Evolutionary conservation across 768 basidiomycete genomes (phyloP).

Genomic region (Mrakia gelida): DNA sequence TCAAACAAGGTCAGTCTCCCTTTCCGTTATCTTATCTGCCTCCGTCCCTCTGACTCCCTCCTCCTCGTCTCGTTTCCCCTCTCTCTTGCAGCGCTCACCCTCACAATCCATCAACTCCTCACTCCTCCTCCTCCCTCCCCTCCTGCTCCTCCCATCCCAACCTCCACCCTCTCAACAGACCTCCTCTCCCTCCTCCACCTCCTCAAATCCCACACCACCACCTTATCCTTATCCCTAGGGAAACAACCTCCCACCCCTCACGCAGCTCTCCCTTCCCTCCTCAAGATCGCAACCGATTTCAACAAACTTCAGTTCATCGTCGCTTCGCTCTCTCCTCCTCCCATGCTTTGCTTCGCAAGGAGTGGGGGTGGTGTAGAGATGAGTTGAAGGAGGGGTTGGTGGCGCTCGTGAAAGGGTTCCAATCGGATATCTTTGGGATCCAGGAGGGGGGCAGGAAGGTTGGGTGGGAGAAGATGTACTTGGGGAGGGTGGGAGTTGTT

Average conservation of each 20-base stretch:
- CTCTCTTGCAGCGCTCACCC: background rate
- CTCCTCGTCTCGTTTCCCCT: background rate
- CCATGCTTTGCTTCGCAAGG: slow-evolving; percentile 1
- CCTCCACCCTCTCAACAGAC: background rate
- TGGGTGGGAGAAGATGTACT: background rate
- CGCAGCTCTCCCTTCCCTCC: slow-evolving; percentile 26
- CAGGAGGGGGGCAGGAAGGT: background rate
- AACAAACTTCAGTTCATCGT: background rate
- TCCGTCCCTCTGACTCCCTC: background rate
- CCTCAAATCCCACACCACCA: slow-evolving; percentile 26
- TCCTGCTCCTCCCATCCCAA: background rate
- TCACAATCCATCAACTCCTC: background rate
- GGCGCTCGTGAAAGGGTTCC: slow-evolving; percentile 4
- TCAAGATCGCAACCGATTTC: slow-evolving; percentile 18
- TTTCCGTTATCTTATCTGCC: background rate
- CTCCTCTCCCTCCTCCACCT: slow-evolving; percentile 17
- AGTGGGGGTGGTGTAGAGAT: slow-evolving; percentile 16
- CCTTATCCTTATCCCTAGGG: slow-evolving; percentile 27
- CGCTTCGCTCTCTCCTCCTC: background rate
- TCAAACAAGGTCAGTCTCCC: too few relatives aligned
- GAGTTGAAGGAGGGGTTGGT: slow-evolving; percentile 12
- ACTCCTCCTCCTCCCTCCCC: background rate
- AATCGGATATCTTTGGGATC: background rate
- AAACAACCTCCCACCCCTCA: slow-evolving; percentile 25
- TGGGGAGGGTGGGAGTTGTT: background rate